Percentiles rank a stretch among this genome's conserved stretches.
phyloP scores from a whole-genome alignment of 768 basidiomycete genomes.

The Harrya chromipes region DNA sequence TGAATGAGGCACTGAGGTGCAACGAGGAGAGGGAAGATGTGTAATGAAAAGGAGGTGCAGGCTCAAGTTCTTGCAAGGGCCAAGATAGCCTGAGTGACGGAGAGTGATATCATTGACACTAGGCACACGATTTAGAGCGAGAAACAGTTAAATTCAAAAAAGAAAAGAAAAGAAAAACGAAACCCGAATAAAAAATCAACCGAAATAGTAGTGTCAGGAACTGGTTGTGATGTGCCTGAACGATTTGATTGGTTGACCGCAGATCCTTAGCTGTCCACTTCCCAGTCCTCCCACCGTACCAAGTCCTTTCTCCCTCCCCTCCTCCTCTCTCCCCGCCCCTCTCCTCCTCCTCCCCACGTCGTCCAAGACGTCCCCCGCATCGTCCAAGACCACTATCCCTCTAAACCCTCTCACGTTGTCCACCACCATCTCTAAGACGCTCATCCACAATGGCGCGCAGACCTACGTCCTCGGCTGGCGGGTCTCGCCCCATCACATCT shows the following conservation, averaged over 20 bases:
- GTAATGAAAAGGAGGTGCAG: slow-evolving; percentile 6
- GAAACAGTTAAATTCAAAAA: not conserved
- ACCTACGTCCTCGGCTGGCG: slow-evolving; percentile 30
- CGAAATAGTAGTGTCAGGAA: slow-evolving; percentile 30
- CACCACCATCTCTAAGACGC: not conserved
- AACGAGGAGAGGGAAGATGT: not conserved
- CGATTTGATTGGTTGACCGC: slow-evolving; percentile 31
- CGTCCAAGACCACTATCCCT: not conserved
- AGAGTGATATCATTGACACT: no score
- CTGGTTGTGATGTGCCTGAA: slow-evolving; percentile 34
- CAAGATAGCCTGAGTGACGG: no score
- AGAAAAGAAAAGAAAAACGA: slow-evolving; percentile 1
- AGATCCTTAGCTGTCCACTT: slow-evolving; percentile 32
- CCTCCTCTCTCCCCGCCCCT: slow-evolving; percentile 16
- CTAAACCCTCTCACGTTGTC: not conserved
- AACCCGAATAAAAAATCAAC: slow-evolving; percentile 1
- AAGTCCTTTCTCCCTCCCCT: slow-evolving; percentile 25
- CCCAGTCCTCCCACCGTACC: slow-evolving; percentile 31
- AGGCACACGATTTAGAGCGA: not conserved
- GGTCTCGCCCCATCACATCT: slow-evolving; percentile 28
- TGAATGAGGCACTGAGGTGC: slow-evolving; percentile 7
- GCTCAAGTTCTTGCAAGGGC: no score
- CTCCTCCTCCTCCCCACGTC: slow-evolving; percentile 4
- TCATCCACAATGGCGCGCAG: slow-evolving; percentile 26
- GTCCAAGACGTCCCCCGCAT: slow-evolving; percentile 4